Base-by-base conservation (phyloP, 257 asterid species). In the Agastache rugosa region DNA sequence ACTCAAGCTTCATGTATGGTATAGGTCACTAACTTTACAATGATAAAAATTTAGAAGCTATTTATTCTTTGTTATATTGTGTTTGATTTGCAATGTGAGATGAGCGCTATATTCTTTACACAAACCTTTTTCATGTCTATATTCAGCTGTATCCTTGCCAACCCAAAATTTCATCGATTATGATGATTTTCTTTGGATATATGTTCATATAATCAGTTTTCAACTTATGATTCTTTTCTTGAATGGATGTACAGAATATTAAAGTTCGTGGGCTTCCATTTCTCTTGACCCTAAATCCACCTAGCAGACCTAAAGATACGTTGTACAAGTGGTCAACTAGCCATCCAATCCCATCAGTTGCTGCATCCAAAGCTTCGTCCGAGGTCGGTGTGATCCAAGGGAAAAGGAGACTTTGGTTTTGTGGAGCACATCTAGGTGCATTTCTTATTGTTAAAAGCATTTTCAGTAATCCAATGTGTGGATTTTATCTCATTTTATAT, bases 341-440 rank as follows among this genome's bases (percentile, higher is more conserved):
- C 31, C 97, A 88, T 44, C 91, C 96, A 10, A 84, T 92, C 37
- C 96, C 96, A 79, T 90, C 96, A 8, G 88, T 92, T 73, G 85
- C 92, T 72, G 90, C 96, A 69, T 77, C 87, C 12, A 92, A 70
- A 85, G 96, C 97, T 67, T 85, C 91, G 9, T 47, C 73, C 17
- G 84, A 83, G 77, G 86, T 92, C 37, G 45, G 79, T 48, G 58
- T 80, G 15, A 90, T 90, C 79, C 96, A 92, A 87, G 97, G 96
- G 45, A 85, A 90, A 73, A 84, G 96, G 37, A 71, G 86, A 71
- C 70, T 92, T 60, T 92, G 97, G 97, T 92, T 92, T 56, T 87
- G 87, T 77, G 97, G 97, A 80, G 89, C 92, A 63, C 87, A 87
- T 83, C 97, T 87, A 83, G 97, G 97, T 89, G 56, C 63, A 39